Evolutionary conservation across 805 yeast species (phyloP), one percentile per base, ranked within the genome.

Genomic region (Hanseniaspora guilliermondii): DNA sequence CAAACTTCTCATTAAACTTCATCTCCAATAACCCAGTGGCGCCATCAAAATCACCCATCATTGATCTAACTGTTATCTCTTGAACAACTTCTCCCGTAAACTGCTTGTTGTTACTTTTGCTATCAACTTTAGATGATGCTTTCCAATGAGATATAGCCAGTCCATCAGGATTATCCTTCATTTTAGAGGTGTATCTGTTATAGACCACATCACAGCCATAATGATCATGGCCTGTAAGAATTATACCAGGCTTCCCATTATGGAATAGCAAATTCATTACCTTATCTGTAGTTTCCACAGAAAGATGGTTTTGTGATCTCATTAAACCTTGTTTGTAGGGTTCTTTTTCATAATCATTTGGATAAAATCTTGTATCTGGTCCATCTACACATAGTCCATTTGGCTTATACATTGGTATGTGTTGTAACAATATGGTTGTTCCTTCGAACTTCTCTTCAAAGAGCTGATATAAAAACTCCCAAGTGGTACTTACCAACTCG

Each of bases 1-100:
- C 58, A 16, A 35, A 50, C 9, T 50, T 36, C 14, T 68, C 59
- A 61, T 79, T 72, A 65, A 77, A 83, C 52, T 74, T 78, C 2
- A 95, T 97, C 0, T 88, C 82, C 59, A 93, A 68, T 12, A 93
- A 68, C 0, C 97, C 98, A 1, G 88, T 77, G 61, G 84, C 85
- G 2, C 98, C 98, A 56, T 82, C 85, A 62, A 73, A 93, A 63
- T 93, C 96, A 17, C 98, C 98, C 97, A 93, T 93, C 80, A 91
- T 85, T 17, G 96, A 80, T 56, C 89, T 73, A 22, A 93, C 96
- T 0, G 95, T 91, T 55, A 85, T 71, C 67, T 91, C 97, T 55
- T 80, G 73, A 14, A 87, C 69, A 30, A 42, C 19, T 6, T 50
- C 54, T 17, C 54, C 54, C 3, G 54, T 25, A 8, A 50, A 42